Base-by-base conservation (phyloP, 768 basidiomycete species). In the Paxillus rubicundulus region DNA sequence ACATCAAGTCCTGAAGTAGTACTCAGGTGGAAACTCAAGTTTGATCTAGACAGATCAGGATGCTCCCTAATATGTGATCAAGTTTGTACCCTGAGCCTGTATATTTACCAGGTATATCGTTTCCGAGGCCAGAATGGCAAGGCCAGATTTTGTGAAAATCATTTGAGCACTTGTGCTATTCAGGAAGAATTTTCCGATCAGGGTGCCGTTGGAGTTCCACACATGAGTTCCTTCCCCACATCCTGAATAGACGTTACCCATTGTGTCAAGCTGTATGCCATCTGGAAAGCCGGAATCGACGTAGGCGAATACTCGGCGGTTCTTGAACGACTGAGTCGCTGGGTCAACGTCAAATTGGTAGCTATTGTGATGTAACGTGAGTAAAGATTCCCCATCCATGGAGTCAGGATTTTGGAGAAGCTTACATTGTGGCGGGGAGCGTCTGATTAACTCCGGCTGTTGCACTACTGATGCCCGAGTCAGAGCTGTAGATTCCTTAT, bases 191-290 rank as follows among this genome's bases (percentile, higher is more conserved):
- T 87, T 86, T 10, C 85, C 84, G 1, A 87, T 69, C 1, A 87
- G 71, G 1, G 73, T 77, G 1, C 86, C 85, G 17, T 76, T 61
- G 12, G 71, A 47, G 58, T 77, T 75, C 78, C 81, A 84, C 5
- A 85, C 84, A 24, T 87, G 80, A 1, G 81, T 77, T 36, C 86
- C 87, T 51, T 89, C 87, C n/a, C 81, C 85, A 50, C 80, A 81
- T 2, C 82, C 84, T 1, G 82, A 72, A 61, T 82, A 89, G 0
- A 89, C 78, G 55, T 89, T 88, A 0, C 85, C 85, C 0, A 74
- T 64, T 4, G 70, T 70, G 59, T 90, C 88, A 1, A 85, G 72
- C 59, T 85, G 81, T 9, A 88, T 66, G 10, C 87, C 87, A 53
- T 89, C 86, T 6, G 86, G 80, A 28, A 83, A 68, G 1, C 86